These are phyloP conservation scores for Kodamaea leandrae DNA, from an alignment of 805 yeast species.

Conservation along the genomic window DNA sequence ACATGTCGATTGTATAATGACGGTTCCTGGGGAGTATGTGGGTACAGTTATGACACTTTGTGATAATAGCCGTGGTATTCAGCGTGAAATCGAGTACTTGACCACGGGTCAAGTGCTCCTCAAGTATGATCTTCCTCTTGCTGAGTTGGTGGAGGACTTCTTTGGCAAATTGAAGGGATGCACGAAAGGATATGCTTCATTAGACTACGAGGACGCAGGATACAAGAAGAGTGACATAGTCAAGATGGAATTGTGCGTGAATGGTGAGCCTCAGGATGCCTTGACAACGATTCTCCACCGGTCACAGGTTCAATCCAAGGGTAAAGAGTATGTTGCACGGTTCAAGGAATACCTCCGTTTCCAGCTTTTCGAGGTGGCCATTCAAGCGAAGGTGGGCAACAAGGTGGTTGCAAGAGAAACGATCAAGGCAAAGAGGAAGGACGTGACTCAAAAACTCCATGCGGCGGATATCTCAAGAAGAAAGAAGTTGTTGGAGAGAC, in stretches of 20 bases:
- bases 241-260: conserved; percentile 84
- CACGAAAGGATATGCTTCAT: conserved; percentile 89
- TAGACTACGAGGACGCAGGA: conserved; percentile 94
- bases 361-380: conserved; percentile 88
- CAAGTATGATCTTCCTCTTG: conserved; percentile 78
- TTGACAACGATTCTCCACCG: conserved; percentile 86
- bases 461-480: conserved; percentile 91
- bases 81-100: conserved; percentile 72
- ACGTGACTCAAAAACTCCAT: conserved; percentile 89
- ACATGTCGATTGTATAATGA: conserved; percentile 83
- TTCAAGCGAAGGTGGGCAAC: conserved; percentile 82
- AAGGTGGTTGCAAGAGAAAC: conserved; percentile 89
- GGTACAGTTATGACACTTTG: conserved; percentile 87
- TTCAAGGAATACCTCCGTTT: conserved; percentile 76
- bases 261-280: conserved; percentile 88
- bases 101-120: conserved; percentile 78
- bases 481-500: conserved; percentile 81
- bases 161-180: conserved; percentile 89
- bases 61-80: conserved; percentile 79
- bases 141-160: conserved; percentile 91
- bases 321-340: conserved; percentile 77
- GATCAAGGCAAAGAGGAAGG: conserved; percentile 88
- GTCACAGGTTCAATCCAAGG: conserved; percentile 68
- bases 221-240: conserved; percentile 77
- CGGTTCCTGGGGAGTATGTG: conserved; percentile 84